A percentile compares a stretch with the other conserved stretches of the same genome.
Evolutionary conservation across 1,284 basidiomycete species (phyloP).

Genomic region (Rhodotorula sp.): DNA sequence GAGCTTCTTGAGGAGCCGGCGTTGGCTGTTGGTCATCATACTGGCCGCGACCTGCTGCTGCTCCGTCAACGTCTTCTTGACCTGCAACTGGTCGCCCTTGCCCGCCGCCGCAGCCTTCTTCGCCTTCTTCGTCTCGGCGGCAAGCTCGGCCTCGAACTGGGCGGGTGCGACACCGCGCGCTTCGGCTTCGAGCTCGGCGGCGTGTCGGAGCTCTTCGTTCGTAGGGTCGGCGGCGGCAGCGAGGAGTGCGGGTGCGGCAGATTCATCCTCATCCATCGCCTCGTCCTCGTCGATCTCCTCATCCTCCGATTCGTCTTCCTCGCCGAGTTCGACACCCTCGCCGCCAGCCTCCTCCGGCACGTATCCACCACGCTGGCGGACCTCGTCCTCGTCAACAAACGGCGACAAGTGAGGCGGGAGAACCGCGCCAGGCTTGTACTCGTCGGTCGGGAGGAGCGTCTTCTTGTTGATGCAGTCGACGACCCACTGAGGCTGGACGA

Average conservation of each 20-base stretch:
- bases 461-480: constrained; percentile 91
- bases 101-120: constrained; percentile 52
- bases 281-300: constrained; percentile 45
- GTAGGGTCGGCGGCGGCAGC: constrained; percentile 60
- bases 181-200: constrained; percentile 92
- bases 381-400: constrained; percentile 74
- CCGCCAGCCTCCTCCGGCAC: constrained; percentile 56
- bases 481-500: constrained; percentile 97
- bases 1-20: constrained; percentile 94
- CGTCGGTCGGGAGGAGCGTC: constrained; percentile 77
- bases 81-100: constrained; percentile 41
- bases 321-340: constrained; percentile 50
- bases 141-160: constrained; percentile 73
- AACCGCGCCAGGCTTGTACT: constrained; percentile 79
- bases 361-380: constrained; percentile 51
- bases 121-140: constrained; percentile 55
- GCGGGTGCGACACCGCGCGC: constrained; percentile 79
- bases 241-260: constrained; percentile 51
- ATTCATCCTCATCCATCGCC: constrained; percentile 25
- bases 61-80: constrained; percentile 49
- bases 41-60: constrained; percentile 96
- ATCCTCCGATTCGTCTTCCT: constrained; percentile 48
- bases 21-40: constrained; percentile 96
- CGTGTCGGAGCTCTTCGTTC: constrained; percentile 71
- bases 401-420: constrained; percentile 96